phyloP scores from a whole-genome alignment of 164 flowering plant genomes.

The Chimonanthus praecox region DNA sequence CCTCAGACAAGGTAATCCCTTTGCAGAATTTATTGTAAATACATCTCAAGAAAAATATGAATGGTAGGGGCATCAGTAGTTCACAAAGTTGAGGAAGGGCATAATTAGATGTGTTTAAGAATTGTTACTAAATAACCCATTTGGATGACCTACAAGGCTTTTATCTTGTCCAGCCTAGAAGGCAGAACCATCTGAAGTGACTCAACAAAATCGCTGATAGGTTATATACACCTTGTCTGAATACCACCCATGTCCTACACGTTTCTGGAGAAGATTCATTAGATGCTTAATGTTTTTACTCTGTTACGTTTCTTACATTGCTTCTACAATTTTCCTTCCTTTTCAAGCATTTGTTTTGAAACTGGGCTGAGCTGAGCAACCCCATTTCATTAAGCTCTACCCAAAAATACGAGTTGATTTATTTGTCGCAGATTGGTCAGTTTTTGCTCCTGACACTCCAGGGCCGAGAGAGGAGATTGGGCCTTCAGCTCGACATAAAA shows the following conservation, averaged over 20 bases:
- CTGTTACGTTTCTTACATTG: too few species aligned
- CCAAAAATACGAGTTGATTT: slow-evolving; percentile 60
- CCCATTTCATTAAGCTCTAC: slow-evolving; percentile 15
- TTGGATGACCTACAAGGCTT: background rate
- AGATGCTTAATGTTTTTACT: background rate
- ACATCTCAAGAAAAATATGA: too few species aligned
- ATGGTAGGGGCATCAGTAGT: too few species aligned
- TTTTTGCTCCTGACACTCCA: slow-evolving; percentile 90
- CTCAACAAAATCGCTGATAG: too few species aligned
- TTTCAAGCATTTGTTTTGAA: background rate
- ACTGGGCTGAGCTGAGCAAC: slow-evolving; percentile 12
- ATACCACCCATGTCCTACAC: too few species aligned
- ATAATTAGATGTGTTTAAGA: background rate
- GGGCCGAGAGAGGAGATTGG: slow-evolving; percentile 84
- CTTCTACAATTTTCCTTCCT: background rate
- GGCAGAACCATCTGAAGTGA: too few species aligned
- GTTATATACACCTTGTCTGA: too few species aligned
- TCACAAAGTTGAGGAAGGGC: background rate
- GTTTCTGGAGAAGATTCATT: background rate
- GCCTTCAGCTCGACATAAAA: slow-evolving; percentile 67
- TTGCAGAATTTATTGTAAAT: background rate
- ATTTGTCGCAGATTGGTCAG: slow-evolving; percentile 77
- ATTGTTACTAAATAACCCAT: background rate
- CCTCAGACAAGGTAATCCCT: slow-evolving; percentile 62
- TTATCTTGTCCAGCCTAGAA: too few species aligned